These are phyloP conservation scores for Anthoceros angustus DNA, from an alignment of 225 moss, liverwort and hornwort species.

Conservation along the genomic window DNA sequence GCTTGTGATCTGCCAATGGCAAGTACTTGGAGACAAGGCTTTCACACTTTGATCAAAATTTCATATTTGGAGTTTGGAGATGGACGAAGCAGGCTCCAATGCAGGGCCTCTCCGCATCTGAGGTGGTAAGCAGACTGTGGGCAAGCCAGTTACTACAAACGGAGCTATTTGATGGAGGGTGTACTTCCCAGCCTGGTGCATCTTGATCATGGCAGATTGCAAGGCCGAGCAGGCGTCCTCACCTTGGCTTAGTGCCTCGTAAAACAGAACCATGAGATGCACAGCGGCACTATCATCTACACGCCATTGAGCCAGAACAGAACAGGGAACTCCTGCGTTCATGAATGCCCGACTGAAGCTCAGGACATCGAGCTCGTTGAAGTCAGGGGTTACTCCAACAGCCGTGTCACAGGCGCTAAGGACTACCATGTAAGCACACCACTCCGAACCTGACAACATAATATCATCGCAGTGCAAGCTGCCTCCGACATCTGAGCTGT, in stretches of 20 bases:
- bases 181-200: neutral
- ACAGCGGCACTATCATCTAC: neutral
- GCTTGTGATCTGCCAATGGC: too few species aligned
- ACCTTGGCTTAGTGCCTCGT: neutral
- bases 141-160: neutral
- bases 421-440: neutral
- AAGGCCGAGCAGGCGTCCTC: neutral
- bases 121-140: neutral
- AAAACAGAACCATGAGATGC: neutral
- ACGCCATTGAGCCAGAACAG: neutral
- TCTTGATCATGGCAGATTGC: neutral
- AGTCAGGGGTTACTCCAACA: neutral
- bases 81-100: too few species aligned
- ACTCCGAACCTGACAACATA: neutral
- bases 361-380: neutral
- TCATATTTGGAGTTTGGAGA: too few species aligned
- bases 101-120: neutral
- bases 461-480: neutral
- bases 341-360: neutral
- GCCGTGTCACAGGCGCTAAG: neutral
- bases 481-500: too few species aligned
- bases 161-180: neutral
- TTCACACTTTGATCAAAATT: too few species aligned
- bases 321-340: neutral
- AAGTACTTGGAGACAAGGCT: too few species aligned